These are phyloP conservation scores for Ustilago loliicola DNA, from an alignment of 1,284 basidiomycete species.

Conservation along the genomic window DNA sequence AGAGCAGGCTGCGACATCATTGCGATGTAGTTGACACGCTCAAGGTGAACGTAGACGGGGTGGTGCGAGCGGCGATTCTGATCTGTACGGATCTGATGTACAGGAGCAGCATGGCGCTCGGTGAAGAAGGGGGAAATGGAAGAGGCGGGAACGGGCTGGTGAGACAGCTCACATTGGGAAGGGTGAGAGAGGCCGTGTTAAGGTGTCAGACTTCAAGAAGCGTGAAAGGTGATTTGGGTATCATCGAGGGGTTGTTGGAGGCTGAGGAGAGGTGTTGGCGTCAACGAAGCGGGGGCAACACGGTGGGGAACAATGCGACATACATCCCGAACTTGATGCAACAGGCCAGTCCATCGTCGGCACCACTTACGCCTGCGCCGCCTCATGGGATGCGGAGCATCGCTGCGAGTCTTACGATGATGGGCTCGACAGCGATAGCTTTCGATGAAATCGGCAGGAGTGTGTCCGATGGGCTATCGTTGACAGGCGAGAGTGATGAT, in stretches of 20 bases:
- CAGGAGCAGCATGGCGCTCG: neutral
- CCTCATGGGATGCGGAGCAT: no score
- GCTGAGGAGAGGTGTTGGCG: neutral
- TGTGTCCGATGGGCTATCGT: neutral
- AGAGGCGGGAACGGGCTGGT: neutral
- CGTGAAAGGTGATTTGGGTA: neutral
- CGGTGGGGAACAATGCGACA: no score
- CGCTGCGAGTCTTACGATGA: no score
- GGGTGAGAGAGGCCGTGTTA: neutral
- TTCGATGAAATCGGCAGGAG: no score
- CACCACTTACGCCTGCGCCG: no score
- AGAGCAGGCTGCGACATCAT: neutral
- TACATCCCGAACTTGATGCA: no score
- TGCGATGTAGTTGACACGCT: constrained; percentile 1
- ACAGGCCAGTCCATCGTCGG: no score
- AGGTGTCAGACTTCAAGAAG: neutral
- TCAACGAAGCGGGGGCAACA: neutral
- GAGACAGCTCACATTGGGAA: neutral
- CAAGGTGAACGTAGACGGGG: neutral
- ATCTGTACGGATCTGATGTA: constrained; percentile 2
- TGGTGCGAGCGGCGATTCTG: neutral
- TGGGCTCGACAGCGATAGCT: no score
- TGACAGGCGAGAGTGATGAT: neutral
- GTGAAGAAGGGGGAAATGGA: no score
- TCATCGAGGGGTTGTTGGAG: constrained; percentile 1